Base-by-base conservation (phyloP, 441 rosid species). In the Euphorbia corollata region DNA sequence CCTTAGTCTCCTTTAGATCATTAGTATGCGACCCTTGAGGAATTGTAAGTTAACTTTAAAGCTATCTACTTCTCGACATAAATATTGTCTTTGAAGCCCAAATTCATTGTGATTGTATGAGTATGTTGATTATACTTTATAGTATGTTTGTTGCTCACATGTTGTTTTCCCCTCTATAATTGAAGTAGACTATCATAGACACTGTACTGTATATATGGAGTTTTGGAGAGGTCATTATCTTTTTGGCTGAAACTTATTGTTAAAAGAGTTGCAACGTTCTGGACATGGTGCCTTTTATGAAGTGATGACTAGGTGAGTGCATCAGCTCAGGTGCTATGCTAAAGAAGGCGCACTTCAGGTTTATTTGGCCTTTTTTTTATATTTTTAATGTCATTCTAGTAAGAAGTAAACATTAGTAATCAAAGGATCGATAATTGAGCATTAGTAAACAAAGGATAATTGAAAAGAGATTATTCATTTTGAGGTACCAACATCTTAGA, bases 1-100 rank as follows among this genome's bases (percentile, higher is more conserved):
- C 96, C 87, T 65, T 87, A 86, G 32, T 82, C 92, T 61, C 73
- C 94, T 27, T 80, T 85, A n/a, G 87, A 84, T 57, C 85, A 81
- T 64, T 80, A 82, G 81, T 61, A 41, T 47, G 34, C 63, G 76
- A 24, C 72, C 62, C 67, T 16, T 47, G 65, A 63, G 57, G 43
- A 55, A 59, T 45, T 48, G 79, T 77, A 67, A 73, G 79, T 48
- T 61, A 39, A 41, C 34, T n/a, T 61, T 7, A 60, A 59, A 22
- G 27, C 36, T 65, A 5, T 65, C 64, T 36, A 11, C 22, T n/a
- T 30, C 19, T 64, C 16, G 13, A 20, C 41, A 6, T 36, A 36
- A 5, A 66, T 15, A 7, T 23, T 56, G 36, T 64, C n/a, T 59
- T 66, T 51, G 7, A 60, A 65, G 63, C 20, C 24, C 16, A n/a